Conservation (phyloP, 768 basidiomycete species). For the Gymnopilus junonius region DNA sequence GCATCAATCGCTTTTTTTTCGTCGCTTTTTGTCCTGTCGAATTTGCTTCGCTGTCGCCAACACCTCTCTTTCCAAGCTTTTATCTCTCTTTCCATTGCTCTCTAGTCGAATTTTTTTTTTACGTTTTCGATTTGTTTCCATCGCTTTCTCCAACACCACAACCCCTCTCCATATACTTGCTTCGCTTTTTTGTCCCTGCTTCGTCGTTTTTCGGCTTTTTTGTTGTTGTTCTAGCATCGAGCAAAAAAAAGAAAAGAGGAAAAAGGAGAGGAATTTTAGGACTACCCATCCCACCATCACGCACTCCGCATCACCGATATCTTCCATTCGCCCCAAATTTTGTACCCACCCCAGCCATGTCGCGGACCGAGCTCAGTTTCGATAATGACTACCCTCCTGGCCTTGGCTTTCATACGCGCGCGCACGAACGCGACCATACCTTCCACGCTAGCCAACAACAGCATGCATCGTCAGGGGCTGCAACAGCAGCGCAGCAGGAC, state of each 20-base stretch:
- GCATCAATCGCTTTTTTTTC: conserved; percentile 17
- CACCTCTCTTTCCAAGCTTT: conserved; percentile 16
- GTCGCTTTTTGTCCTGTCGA: conserved; percentile 19
- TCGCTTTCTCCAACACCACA: conserved; percentile 25
- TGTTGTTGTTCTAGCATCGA: conserved; percentile 12
- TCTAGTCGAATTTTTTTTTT: conserved; percentile 38
- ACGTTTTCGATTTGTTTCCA: conserved; percentile 36
- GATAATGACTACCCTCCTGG: conserved; percentile 45
- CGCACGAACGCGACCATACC: conserved; percentile 24
- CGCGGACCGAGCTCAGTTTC: conserved; percentile 41
- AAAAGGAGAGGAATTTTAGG: conserved; percentile 2
- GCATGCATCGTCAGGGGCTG: conserved; percentile 16
- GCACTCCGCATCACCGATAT: conserved; percentile 3
- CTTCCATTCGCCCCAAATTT: conserved; percentile 14
- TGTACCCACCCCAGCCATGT: conserved; percentile 37
- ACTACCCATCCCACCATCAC: conserved; percentile 7
- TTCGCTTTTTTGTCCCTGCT: conserved; percentile 23
- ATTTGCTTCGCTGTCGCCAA: conserved; percentile 41
- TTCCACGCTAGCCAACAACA: conserved; percentile 2
- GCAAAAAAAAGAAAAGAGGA: conserved; percentile 12
- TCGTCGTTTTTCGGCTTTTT: conserved; percentile 22
- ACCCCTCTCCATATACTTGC: conserved; percentile 14
- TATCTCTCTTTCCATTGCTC: conserved; percentile 38
- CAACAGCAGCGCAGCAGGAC: conserved; percentile 32
- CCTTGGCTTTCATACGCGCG: conserved; percentile 28